Conservation (phyloP, 2,329 filamentous ascomycete species). For the Didymella sp. region DNA sequence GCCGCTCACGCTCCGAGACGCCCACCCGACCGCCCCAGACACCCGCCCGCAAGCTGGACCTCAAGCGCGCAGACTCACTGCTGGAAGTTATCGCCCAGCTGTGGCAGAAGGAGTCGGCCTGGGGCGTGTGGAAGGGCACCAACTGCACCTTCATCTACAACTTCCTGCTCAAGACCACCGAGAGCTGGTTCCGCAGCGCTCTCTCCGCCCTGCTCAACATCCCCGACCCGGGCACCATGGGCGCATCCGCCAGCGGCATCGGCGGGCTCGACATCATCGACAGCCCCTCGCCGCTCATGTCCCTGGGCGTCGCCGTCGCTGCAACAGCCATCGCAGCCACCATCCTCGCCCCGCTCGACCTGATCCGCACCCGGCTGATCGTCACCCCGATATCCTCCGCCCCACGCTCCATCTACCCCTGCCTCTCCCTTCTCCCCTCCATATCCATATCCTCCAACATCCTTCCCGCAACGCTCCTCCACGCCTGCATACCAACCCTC, state of each 20-base stretch:
- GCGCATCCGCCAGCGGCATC: conserved; percentile 48
- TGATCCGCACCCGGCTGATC: conserved; percentile 86
- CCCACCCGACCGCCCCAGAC: conserved; percentile 50
- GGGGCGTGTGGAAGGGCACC: conserved; percentile 92
- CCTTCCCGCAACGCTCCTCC: conserved; percentile 82
- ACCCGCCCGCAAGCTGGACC: conserved; percentile 67
- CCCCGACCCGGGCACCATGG: conserved; percentile 74
- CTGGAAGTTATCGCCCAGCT: conserved; percentile 86
- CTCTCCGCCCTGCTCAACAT: conserved; percentile 91
- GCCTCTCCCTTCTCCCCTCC: conserved; percentile 78
- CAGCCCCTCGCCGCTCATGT: conserved; percentile 81
- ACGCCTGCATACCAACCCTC: conserved; percentile 83
- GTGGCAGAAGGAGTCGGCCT: conserved; percentile 87
- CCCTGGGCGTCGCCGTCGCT: conserved; percentile 74
- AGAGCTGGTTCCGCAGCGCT: conserved; percentile 90
- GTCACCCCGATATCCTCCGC: conserved; percentile 78
- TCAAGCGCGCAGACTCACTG: conserved; percentile 80
- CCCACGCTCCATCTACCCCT: conserved; percentile 78
- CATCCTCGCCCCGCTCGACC: conserved; percentile 84
- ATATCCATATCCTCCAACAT: conserved; percentile 70
- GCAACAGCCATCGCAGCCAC: conserved; percentile 76
- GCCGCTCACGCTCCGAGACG: conserved; percentile 44
- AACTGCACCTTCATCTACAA: conserved; percentile 94
- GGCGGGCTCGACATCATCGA: conserved; percentile 81
- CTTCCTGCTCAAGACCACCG: conserved; percentile 82